Conservation (phyloP, 345 rosid genomes). For the Orychophragmus violaceus region DNA sequence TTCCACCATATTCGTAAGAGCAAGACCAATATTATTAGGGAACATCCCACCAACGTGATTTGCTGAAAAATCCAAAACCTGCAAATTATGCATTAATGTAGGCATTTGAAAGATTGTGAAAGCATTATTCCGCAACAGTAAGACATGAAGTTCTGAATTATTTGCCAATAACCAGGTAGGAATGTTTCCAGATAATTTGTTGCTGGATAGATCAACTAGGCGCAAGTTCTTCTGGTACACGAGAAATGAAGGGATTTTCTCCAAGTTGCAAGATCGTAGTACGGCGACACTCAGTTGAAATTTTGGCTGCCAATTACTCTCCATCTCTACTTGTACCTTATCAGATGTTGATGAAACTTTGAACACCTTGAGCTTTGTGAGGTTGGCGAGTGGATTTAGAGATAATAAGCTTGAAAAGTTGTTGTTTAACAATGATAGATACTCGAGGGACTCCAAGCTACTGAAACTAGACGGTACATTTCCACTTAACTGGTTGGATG, state of each 20-base stretch:
- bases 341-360: background rate
- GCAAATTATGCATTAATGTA: background rate
- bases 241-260: no score
- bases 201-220: no score
- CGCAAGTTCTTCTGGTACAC: no score
- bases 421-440: background rate
- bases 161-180: conserved; percentile 10
- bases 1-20: background rate
- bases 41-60: background rate
- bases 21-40: background rate
- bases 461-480: background rate
- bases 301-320: background rate
- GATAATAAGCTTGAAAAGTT: background rate
- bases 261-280: no score
- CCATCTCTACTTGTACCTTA: background rate
- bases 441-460: conserved; percentile 6
- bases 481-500: background rate
- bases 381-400: background rate
- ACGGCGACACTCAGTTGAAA: no score
- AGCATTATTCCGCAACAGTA: conserved; percentile 1
- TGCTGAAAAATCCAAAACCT: background rate
- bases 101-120: background rate
- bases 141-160: background rate
- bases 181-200: background rate
- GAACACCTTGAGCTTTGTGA: conserved; percentile 14